Conservation (phyloP, 208 protist species). For the Angomonas ambiguus region DNA sequence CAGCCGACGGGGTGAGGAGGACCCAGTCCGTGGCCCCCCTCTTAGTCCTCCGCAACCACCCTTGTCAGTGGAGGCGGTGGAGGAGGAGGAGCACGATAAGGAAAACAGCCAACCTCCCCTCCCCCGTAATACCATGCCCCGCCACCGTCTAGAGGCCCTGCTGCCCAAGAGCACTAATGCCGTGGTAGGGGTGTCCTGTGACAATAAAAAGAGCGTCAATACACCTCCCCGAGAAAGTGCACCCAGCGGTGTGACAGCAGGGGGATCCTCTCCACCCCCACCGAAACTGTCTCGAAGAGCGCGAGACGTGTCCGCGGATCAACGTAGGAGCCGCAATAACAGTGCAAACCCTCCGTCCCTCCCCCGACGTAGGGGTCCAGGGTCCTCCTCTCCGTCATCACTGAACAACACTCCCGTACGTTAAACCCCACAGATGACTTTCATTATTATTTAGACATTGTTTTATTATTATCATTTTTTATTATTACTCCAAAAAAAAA, state of each 20-base stretch:
- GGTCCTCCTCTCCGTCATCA: background rate
- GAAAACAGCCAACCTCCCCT: too few species aligned
- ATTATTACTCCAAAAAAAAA: constrained; percentile 1
- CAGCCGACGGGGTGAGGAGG: too few species aligned
- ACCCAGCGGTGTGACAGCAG: background rate
- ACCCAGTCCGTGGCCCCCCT: too few species aligned
- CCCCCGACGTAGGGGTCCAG: background rate
- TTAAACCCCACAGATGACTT: background rate
- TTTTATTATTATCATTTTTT: background rate
- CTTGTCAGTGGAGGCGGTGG: too few species aligned
- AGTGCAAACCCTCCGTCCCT: background rate
- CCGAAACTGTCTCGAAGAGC: background rate
- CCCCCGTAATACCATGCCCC: too few species aligned
- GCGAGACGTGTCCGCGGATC: background rate
- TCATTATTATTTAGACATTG: constrained; percentile 7
- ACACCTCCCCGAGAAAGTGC: background rate
- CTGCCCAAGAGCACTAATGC: too few species aligned
- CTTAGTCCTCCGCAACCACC: too few species aligned
- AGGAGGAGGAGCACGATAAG: too few species aligned
- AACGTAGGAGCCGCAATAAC: background rate
- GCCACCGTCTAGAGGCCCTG: too few species aligned
- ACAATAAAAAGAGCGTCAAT: too few species aligned
- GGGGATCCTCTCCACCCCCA: background rate
- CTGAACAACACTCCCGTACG: background rate
- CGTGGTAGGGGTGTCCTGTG: too few species aligned